Evolutionary conservation across 2,329 filamentous ascomycete genomes (phyloP), one percentile per base, ranked within the genome.

Genomic region (Fusarium haematococcum): DNA sequence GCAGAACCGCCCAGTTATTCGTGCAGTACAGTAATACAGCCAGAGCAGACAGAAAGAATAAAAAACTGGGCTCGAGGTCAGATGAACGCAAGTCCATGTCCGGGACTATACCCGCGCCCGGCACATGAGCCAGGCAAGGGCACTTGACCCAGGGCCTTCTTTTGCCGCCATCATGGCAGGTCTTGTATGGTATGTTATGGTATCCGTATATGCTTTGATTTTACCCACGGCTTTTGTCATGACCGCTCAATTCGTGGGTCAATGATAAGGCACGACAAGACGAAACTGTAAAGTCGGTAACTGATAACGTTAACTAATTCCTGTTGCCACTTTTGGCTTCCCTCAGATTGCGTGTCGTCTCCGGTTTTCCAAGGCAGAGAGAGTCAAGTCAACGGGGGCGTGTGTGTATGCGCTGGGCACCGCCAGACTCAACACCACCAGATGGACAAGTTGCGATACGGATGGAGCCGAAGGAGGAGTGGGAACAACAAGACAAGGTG

Each of bases 31-130:
- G 14, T 6, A 25, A 25, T 25, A 45, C 43, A 61, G 20, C 23
- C 32, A 30, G 27, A 41, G 18, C 10, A 33, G 20, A 5, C 6
- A 60, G 23, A 45, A 25, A n/a, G 7, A 63, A 56, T 27, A 9
- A 32, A 73, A 73, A 73, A 61, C 35, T 54, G 48, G 41, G 16
- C 41, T 35, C 52, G 13, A 65, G 41, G 73, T 75, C 73, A 75
- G 74, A 75, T 75, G 66, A 75, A 67, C 72, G 54, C 45, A 73
- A 56, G 41, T 65, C 50, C 72, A 75, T 70, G 69, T 63, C 72
- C 52, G 61, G 60, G 50, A 48, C 63, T 62, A 71, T 71, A 63
- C 30, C 65, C 66, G 59, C 52, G 48, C 43, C 70, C 35, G n/a
- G 25, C 48, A 66, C 56, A 66, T 43, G 60, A 35, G 50, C 65